Evolutionary conservation across 306 rosid species (phyloP), one percentile per base, ranked within the genome.

Genomic region (Sechiopsis laciniata): DNA sequence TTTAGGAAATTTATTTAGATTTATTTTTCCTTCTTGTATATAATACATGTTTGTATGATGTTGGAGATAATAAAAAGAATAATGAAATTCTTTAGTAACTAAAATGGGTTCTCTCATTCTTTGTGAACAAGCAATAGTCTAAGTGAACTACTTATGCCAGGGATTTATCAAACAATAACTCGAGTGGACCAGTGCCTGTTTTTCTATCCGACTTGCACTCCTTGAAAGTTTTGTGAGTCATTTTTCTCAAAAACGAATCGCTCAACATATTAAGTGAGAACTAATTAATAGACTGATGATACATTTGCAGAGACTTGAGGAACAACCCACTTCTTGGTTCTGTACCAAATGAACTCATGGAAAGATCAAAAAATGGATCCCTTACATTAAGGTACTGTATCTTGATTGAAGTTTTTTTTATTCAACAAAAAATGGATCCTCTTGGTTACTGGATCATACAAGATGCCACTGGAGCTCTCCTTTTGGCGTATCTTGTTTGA

Each of bases 101-200:
- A 70, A 8, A 52, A 70, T 12, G 45, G 21, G 21, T 9, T 8
- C 16, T 29, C 6, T 17, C 15, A 42, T 20, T 60, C 10, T 40
- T 20, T 60, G 21, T 12, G 22, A n/a, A 50, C 46, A 17, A 60
- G 8, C 64, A 50, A 19, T 32, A n/a, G 40, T 52, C 53, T 22
- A 32, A 32, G 37, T 32, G 37, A 32, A 7, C 45, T 54, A 2
- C 42, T 55, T 35, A 37, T 64, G 21, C 59, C 67, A 76, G 79
- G 64, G 79, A 76, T 53, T 67, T 76, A 68, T 76, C 79, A 10
- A 76, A 76, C 74, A 76, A 76, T 56, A 76, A 29, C 67, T 66
- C 67, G 26, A 76, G 68, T 55, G 74, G 79, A 76, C 55, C 67
- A 0, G 67, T 76, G 74, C 79, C 79, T 5, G 67, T 0, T 35